Evolutionary conservation across 768 basidiomycete genomes (phyloP).

Genomic region (Cytidiella melzeri): DNA sequence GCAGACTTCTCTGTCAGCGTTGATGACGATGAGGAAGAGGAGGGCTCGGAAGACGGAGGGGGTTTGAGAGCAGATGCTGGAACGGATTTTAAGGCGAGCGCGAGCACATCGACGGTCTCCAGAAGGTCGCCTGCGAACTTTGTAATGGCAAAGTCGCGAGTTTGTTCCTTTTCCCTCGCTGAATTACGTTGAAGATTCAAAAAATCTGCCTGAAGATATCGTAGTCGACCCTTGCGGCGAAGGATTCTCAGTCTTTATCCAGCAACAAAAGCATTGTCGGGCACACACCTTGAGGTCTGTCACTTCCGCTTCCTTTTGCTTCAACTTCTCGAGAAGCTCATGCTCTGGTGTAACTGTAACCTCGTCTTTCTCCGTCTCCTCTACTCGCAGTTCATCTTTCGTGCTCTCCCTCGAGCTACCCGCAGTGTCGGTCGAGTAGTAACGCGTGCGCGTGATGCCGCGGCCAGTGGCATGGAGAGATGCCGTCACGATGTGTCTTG

Average conservation of each 20-base stretch:
- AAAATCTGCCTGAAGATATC: slow-evolving; percentile 93
- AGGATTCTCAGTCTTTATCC: too few relatives aligned
- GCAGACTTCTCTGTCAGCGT: slow-evolving; percentile 42
- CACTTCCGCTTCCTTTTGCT: slow-evolving; percentile 77
- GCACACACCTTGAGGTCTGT: slow-evolving; percentile 73
- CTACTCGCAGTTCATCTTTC: slow-evolving; percentile 24
- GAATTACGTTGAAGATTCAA: slow-evolving; percentile 91
- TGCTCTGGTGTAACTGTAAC: slow-evolving; percentile 22
- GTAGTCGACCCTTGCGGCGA: too few relatives aligned
- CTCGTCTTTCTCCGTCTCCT: slow-evolving; percentile 23
- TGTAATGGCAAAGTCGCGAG: slow-evolving; percentile 88
- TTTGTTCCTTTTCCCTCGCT: slow-evolving; percentile 86
- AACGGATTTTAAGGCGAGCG: slow-evolving; percentile 77
- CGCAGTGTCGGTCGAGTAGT: slow-evolving; percentile 53
- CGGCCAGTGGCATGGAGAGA: slow-evolving; percentile 20
- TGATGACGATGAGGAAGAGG: slow-evolving; percentile 12
- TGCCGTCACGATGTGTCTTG: slow-evolving; percentile 38
- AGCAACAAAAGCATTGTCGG: too few relatives aligned
- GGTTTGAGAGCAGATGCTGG: slow-evolving; percentile 41
- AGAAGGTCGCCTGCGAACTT: slow-evolving; percentile 87
- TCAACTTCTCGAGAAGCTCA: slow-evolving; percentile 48
- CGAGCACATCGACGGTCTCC: slow-evolving; percentile 86
- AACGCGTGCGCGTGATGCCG: slow-evolving; percentile 31
- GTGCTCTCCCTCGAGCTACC: slow-evolving; percentile 20
- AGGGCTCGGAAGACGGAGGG: slow-evolving; percentile 25